Conservation (phyloP, 2,329 filamentous ascomycete species). For the Trichoderma citrinoviride region DNA sequence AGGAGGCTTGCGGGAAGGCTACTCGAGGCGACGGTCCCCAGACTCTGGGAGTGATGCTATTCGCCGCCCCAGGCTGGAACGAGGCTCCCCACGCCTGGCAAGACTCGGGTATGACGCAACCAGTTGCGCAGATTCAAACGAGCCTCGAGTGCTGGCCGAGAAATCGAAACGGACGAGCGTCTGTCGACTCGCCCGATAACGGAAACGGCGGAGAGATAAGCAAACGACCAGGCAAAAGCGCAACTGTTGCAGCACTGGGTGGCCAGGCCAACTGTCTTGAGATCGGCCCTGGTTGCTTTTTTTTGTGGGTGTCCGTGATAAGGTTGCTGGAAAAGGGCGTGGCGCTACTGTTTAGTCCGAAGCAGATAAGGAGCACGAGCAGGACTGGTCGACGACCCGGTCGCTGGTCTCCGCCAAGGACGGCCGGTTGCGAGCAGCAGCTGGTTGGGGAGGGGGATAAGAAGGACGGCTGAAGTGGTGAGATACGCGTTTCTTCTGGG, state of each 20-base stretch:
- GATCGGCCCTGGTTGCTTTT: constrained; percentile 19
- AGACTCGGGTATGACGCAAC: constrained; percentile 18
- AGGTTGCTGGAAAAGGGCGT: constrained; percentile 17
- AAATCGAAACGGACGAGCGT: not conserved
- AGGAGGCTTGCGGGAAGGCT: constrained; percentile 5
- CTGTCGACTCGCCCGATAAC: constrained; percentile 16
- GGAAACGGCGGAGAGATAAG: constrained; percentile 22
- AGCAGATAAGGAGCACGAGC: constrained; percentile 17
- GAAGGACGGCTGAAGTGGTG: not conserved
- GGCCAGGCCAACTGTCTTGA: constrained; percentile 14
- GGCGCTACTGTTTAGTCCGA: constrained; percentile 21
- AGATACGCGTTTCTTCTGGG: not conserved
- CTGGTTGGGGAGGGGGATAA: constrained; percentile 18
- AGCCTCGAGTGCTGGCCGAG: not conserved
- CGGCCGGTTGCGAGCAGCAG: not conserved
- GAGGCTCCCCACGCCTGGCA: constrained; percentile 12
- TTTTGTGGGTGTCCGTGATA: constrained; percentile 21
- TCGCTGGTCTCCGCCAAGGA: constrained; percentile 19
- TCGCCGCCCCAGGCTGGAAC: constrained; percentile 10
- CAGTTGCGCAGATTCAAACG: not conserved
- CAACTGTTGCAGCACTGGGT: constrained; percentile 2
- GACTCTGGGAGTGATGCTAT: constrained; percentile 11
- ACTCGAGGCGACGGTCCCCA: not conserved
- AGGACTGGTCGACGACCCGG: constrained; percentile 22
- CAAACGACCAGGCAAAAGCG: not conserved